phyloP scores from a whole-genome alignment of 768 basidiomycete genomes.

The Termitomyces sp. region DNA sequence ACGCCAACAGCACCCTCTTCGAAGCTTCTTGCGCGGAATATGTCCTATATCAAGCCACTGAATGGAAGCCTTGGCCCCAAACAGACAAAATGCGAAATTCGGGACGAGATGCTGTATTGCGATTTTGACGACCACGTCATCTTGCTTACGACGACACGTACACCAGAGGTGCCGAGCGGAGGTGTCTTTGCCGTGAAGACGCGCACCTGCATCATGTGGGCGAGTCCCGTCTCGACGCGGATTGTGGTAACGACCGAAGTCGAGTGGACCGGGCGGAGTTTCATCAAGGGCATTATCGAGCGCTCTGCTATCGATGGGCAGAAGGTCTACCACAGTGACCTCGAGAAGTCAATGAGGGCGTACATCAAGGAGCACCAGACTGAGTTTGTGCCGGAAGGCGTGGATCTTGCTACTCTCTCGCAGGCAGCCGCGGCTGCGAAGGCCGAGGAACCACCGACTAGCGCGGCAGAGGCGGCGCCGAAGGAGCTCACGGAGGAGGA shows the following conservation, averaged over 20 bases:
- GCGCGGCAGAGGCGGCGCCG: conserved; percentile 20
- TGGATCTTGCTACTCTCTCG: conserved; percentile 54
- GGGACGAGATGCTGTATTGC: conserved; percentile 73
- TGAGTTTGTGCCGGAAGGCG: conserved; percentile 85
- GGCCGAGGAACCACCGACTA: conserved; percentile 3
- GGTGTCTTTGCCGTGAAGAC: conserved; percentile 93
- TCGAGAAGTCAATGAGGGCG: conserved; percentile 77
- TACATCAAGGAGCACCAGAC: conserved; percentile 88
- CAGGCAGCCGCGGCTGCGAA: conserved; percentile 29
- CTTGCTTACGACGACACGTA: conserved; percentile 84
- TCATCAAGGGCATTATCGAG: conserved; percentile 96
- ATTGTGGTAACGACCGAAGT: conserved; percentile 88
- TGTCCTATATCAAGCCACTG: conserved; percentile 96
- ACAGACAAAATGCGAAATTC: conserved; percentile 93
- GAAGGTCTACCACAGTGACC: conserved; percentile 75
- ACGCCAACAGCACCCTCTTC: conserved; percentile 56
- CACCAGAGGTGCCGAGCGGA: conserved; percentile 94
- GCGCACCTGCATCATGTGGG: conserved; percentile 93
- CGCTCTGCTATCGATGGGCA: conserved; percentile 89
- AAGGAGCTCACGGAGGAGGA: conserved; percentile 24
- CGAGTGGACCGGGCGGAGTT: conserved; percentile 95
- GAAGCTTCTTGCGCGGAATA: conserved; percentile 75
- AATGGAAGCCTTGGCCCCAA: conserved; percentile 86
- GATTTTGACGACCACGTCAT: conserved; percentile 83
- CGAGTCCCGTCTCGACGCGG: conserved; percentile 65